Conservation (phyloP, 306 rosid genomes). For the Corylus heterophylla region DNA sequence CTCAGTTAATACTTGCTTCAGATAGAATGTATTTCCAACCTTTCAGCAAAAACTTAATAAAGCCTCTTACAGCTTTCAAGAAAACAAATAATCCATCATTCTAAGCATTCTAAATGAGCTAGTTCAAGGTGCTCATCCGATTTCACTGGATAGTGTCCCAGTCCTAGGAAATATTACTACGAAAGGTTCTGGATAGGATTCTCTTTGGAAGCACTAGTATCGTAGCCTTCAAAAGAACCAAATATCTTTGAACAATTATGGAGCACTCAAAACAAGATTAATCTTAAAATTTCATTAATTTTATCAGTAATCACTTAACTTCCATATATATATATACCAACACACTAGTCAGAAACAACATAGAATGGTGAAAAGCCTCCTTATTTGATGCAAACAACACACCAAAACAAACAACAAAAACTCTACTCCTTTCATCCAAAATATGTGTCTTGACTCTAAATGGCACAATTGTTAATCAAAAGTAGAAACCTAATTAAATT, state of each 20-base stretch:
- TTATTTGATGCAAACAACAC: not conserved
- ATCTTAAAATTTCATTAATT: not conserved
- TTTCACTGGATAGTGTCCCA: not conserved
- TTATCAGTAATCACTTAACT: not conserved
- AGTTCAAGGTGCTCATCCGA: not conserved
- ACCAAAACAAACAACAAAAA: not conserved
- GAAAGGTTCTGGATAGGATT: not conserved
- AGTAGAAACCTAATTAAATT: not conserved
- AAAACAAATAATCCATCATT: not conserved
- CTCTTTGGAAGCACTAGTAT: not conserved
- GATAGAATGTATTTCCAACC: not conserved
- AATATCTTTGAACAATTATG: not conserved
- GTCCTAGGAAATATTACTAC: not conserved
- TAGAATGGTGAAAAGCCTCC: not conserved
- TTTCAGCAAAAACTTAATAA: not conserved
- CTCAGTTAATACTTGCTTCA: not conserved
- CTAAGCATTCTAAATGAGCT: not conserved
- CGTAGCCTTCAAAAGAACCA: not conserved
- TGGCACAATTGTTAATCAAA: not conserved
- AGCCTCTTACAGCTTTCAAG: not conserved
- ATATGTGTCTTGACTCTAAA: not conserved
- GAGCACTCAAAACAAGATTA: not conserved
- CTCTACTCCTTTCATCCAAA: not conserved
- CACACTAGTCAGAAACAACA: not conserved
- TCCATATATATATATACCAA: too few relatives aligned